A percentile compares a stretch with the other conserved stretches of the same genome.
These are phyloP conservation scores for Bertia moriformis DNA, from an alignment of 2,329 filamentous ascomycete genomes.

Conservation along the genomic window DNA sequence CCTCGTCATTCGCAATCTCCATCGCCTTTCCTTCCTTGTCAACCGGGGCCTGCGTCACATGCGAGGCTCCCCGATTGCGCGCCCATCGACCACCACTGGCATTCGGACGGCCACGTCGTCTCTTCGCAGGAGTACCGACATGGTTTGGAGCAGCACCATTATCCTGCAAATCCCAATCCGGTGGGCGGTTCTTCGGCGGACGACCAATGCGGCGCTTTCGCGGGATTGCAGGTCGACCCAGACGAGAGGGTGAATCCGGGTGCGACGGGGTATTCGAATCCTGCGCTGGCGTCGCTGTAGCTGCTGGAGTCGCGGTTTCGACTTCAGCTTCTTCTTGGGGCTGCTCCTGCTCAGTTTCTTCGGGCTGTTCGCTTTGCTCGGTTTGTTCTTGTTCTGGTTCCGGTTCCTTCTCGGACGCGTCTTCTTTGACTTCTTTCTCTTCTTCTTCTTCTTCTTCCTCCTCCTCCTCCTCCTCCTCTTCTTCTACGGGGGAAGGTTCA, in stretches of 20 bases:
- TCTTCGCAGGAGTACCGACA: conserved; percentile 28
- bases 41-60: conserved; percentile 69
- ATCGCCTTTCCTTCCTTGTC: conserved; percentile 89
- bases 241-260: conserved; percentile 31
- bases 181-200: conserved; percentile 70
- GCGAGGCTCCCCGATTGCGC: conserved; percentile 52
- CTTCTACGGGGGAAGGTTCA: conserved; percentile 17
- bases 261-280: conserved; percentile 25
- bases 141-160: conserved; percentile 29
- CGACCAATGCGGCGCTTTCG: conserved; percentile 67
- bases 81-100: conserved; percentile 44
- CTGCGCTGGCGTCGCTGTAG: conserved; percentile 15
- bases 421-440: too few species aligned
- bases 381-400: too few species aligned
- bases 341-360: conserved; percentile 3
- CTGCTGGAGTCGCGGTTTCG: background rate
- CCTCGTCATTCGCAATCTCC: conserved; percentile 83
- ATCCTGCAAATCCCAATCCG: conserved; percentile 53
- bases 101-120: conserved; percentile 38
- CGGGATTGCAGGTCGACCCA: conserved; percentile 49
- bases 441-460: conserved; percentile 15
- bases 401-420: conserved; percentile 21
- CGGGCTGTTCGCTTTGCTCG: conserved; percentile 4
- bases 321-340: conserved; percentile 5
- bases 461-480: conserved; percentile 18